Percentiles rank a stretch among this genome's conserved stretches.
Conservation (phyloP, 2,329 filamentous ascomycete species). For the Xylaria digitata region DNA sequence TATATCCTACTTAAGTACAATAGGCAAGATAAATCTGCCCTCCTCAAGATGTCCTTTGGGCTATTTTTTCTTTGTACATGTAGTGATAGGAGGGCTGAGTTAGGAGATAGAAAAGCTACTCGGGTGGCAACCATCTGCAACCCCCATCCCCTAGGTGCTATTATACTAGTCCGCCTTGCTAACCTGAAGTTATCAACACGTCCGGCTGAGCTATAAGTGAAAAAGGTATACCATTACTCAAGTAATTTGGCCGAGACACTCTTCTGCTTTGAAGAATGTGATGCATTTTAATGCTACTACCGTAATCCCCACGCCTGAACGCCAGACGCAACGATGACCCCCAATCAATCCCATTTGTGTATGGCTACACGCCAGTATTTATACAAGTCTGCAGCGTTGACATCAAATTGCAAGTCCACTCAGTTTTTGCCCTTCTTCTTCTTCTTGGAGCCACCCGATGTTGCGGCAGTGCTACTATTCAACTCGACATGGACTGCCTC, state of each 20-base stretch:
- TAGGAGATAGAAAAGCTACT: not conserved
- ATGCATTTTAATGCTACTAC: slow-evolving; percentile 32
- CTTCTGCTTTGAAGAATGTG: slow-evolving; percentile 11
- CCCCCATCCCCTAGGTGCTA: not conserved
- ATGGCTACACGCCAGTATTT: slow-evolving; percentile 33
- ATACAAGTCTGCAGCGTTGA: slow-evolving; percentile 28
- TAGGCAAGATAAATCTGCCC: too few species aligned
- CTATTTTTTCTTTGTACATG: not conserved
- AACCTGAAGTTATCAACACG: not conserved
- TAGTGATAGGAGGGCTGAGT: not conserved
- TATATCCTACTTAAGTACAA: too few species aligned
- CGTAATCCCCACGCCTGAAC: slow-evolving; percentile 40
- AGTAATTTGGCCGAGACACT: not conserved
- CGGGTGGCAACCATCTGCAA: not conserved
- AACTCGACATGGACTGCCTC: slow-evolving; percentile 82
- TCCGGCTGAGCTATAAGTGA: not conserved
- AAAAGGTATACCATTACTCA: slow-evolving; percentile 4
- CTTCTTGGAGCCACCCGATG: slow-evolving; percentile 55
- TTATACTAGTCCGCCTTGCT: too few species aligned
- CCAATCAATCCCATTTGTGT: slow-evolving; percentile 26
- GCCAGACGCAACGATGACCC: slow-evolving; percentile 44
- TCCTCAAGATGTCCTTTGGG: too few species aligned
- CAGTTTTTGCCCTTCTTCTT: slow-evolving; percentile 76
- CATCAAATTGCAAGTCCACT: slow-evolving; percentile 30
- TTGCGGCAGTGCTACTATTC: slow-evolving; percentile 54